phyloP scores from a whole-genome alignment of 495 filamentous ascomycete species.

The Penicillium lividum region DNA sequence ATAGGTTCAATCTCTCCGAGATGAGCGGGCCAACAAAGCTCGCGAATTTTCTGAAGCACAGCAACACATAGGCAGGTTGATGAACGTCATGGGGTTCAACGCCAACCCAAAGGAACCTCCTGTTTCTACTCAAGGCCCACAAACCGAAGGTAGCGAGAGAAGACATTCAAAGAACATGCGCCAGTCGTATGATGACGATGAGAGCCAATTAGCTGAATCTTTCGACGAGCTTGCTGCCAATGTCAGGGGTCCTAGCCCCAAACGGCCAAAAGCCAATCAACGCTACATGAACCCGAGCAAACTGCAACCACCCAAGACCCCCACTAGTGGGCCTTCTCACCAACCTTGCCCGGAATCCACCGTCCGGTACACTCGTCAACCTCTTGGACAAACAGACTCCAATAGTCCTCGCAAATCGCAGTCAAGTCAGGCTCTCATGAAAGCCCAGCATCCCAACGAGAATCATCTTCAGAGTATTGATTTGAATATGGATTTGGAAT shows the following conservation, averaged over 20 bases:
- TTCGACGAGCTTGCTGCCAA: slow-evolving; percentile 24
- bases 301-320: not conserved
- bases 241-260: slow-evolving; percentile 27
- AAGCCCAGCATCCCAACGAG: slow-evolving; percentile 14
- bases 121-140: not conserved
- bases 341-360: not conserved
- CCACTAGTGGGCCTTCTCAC: not conserved
- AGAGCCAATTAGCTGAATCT: slow-evolving; percentile 25
- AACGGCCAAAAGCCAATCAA: slow-evolving; percentile 31
- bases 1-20: slow-evolving; percentile 42
- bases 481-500: slow-evolving; percentile 43
- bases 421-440: slow-evolving; percentile 2
- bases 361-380: slow-evolving; percentile 5
- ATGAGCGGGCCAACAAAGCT: slow-evolving; percentile 45
- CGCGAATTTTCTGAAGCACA: slow-evolving; percentile 52
- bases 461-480: slow-evolving; percentile 34
- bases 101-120: slow-evolving; percentile 21
- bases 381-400: slow-evolving; percentile 27
- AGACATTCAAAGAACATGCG: not conserved
- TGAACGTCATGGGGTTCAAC: slow-evolving; percentile 49
- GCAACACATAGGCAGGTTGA: slow-evolving; percentile 48
- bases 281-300: slow-evolving; percentile 1
- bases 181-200: slow-evolving; percentile 18
- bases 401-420: slow-evolving; percentile 35
- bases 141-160: not conserved